phyloP scores from a whole-genome alignment of 345 rosid species.

The Salix brachista region DNA sequence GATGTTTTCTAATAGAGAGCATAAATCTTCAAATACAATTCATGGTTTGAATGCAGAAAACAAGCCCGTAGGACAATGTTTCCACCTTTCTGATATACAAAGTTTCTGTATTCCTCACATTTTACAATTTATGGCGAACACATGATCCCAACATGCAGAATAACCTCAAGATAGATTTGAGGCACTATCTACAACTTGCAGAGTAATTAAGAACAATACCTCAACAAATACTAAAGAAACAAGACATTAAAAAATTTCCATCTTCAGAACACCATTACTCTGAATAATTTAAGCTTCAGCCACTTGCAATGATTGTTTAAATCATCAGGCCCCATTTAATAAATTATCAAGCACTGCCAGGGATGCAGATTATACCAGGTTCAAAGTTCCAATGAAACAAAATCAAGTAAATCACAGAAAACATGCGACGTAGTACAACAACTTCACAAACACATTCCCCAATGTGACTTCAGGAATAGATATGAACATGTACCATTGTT shows the following conservation, averaged over 20 bases:
- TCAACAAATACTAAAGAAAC: background rate
- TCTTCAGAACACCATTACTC: background rate
- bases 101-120: background rate
- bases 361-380: background rate
- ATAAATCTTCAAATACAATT: background rate
- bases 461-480: background rate
- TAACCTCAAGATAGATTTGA: background rate
- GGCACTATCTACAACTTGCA: background rate
- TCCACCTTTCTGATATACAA: background rate
- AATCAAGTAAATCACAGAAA: background rate
- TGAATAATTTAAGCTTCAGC: background rate
- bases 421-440: background rate
- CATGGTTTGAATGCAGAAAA: background rate
- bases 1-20: background rate
- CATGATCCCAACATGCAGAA: background rate
- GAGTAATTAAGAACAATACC: background rate
- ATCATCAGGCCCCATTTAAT: background rate
- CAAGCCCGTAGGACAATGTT: background rate
- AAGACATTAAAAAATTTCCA: background rate
- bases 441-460: background rate
- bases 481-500: conserved; percentile 35
- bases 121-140: background rate
- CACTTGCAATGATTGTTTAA: background rate
- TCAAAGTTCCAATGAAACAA: background rate
- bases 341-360: background rate